phyloP scores from a whole-genome alignment of 495 filamentous ascomycete species.

The Trichocladium antarcticum region DNA sequence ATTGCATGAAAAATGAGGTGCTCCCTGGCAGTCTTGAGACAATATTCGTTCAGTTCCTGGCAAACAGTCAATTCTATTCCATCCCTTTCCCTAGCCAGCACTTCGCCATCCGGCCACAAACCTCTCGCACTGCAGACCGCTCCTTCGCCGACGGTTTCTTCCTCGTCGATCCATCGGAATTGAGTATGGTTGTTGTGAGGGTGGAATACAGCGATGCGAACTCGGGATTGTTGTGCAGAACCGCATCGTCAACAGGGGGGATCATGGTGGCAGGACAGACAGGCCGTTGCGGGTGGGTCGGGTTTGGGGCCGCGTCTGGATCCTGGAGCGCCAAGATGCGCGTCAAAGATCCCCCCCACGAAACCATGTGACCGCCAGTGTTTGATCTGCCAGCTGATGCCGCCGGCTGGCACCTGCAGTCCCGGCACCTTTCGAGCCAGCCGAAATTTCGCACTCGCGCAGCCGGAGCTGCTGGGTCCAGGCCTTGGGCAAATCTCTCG shows the following conservation, averaged over 20 bases:
- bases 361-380: conserved; percentile 15
- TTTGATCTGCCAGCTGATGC: neutral
- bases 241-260: conserved; percentile 49
- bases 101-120: neutral
- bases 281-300: neutral
- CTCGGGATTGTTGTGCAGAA: conserved; percentile 52
- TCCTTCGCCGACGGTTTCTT: conserved; percentile 43
- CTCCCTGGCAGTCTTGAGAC: conserved; percentile 31
- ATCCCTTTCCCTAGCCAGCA: neutral
- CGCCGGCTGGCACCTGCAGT: conserved; percentile 1
- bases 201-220: conserved; percentile 54
- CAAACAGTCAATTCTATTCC: neutral
- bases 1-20: conserved; percentile 34
- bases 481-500: neutral
- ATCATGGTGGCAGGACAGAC: conserved; percentile 55
- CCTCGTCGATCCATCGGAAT: conserved; percentile 52
- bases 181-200: conserved; percentile 47
- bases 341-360: conserved; percentile 8
- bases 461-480: neutral
- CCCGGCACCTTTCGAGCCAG: neutral
- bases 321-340: neutral
- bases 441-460: conserved; percentile 15
- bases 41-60: conserved; percentile 33
- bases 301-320: neutral
- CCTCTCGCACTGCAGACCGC: conserved; percentile 42